Evolutionary conservation across 2,329 filamentous ascomycete genomes (phyloP).

Genomic region (Fusarium tjaetaba): DNA sequence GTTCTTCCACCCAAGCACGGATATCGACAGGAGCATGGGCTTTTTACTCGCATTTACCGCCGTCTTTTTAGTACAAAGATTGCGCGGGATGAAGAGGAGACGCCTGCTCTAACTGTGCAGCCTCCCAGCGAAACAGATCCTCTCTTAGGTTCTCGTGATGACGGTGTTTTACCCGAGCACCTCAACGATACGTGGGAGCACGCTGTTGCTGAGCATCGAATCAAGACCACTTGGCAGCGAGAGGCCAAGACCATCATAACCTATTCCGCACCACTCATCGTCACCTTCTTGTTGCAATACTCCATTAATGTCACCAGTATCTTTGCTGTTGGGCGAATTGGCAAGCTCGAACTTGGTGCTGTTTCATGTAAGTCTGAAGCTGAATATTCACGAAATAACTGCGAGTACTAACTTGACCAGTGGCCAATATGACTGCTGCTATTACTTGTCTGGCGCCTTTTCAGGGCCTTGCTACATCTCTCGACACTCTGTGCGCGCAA

Average conservation of each 20-base stretch:
- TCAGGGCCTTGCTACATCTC: slow-evolving; percentile 85
- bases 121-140: slow-evolving; percentile 55
- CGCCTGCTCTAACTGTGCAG: slow-evolving; percentile 47
- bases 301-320: slow-evolving; percentile 85
- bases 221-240: slow-evolving; percentile 90
- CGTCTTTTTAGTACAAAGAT: slow-evolving; percentile 67
- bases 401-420: slow-evolving; percentile 34
- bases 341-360: slow-evolving; percentile 66
- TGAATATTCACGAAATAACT: not conserved
- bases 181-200: slow-evolving; percentile 84
- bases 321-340: slow-evolving; percentile 80
- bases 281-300: slow-evolving; percentile 82
- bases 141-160: slow-evolving; percentile 51
- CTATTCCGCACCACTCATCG: slow-evolving; percentile 76
- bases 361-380: slow-evolving; percentile 51
- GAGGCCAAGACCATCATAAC: slow-evolving; percentile 82
- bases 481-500: slow-evolving; percentile 93
- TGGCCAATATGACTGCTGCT: slow-evolving; percentile 78
- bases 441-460: slow-evolving; percentile 82
- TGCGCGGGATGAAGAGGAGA: slow-evolving; percentile 50
- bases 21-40: slow-evolving; percentile 44
- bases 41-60: slow-evolving; percentile 56
- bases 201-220: slow-evolving; percentile 81
- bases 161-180: slow-evolving; percentile 60
- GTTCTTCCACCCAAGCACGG: slow-evolving; percentile 70